Base-by-base conservation (phyloP, 345 rosid genomes). In the Abelmoschus esculentus region DNA sequence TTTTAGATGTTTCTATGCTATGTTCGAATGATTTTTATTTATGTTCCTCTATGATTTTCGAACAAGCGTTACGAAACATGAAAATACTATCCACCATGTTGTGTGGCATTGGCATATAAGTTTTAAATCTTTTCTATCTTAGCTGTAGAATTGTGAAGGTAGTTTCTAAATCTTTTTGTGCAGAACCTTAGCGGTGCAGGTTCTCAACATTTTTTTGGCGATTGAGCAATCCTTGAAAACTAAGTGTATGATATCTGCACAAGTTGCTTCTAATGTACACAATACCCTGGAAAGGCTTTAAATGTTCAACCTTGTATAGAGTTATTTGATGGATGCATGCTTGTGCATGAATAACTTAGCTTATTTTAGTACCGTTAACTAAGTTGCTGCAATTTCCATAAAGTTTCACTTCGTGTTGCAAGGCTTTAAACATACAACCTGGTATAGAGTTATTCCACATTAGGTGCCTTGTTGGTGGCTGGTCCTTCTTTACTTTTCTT, bases 381-480 rank as follows among this genome's bases (percentile, higher is more conserved):
- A 62, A 18, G 42, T n/a, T 22, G 28, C 22, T 64, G 68, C 53
- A 44, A 6, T 29, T 49, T 64, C 54, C 68, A 44, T 42, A 3
- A 49, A 64, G 17, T 44, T 32, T 64, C 9, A 12, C 15, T 64
- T 44, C 18, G 34, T 42, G 36, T 22, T 64, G 34, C 11, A 44
- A 9, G n/a, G 36, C 54, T 64, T 22, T 12, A 44, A 64, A 42
- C 12, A 31, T 26, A 38, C n/a, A 62, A 40, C 9, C 52, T 42
- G 19, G 52, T 44, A 11, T 19, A 19, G 9, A 5, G 17, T 38
- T 42, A n/a, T 63, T 42, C 14, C 34, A 19, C 80, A 12, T 59
- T 31, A 61, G 47, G 13, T 91, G 96, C 53, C 44, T 0, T 11
- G 53, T 42, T 44, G 66, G 49, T 61, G 10, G 49, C 29, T 61